phyloP scores from a whole-genome alignment of 306 rosid genomes.

The Pachyrhizus erosus region DNA sequence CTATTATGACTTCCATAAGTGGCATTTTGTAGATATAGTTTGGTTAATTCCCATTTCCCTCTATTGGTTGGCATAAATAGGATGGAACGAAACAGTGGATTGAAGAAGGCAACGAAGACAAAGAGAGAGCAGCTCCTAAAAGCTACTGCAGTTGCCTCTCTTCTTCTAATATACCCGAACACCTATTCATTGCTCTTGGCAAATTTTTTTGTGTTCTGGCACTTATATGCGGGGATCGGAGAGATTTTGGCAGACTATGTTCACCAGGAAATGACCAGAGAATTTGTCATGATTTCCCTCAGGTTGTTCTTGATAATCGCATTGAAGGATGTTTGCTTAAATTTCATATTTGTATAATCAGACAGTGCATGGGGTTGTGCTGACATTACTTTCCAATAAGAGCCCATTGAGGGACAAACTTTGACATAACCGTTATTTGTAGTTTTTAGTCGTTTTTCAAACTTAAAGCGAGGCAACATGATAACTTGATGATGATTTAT shows the following conservation, averaged over 20 bases:
- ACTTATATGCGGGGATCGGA: conserved; percentile 43
- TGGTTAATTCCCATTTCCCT: conserved; percentile 20
- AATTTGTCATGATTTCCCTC: conserved; percentile 41
- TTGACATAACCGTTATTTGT: conserved; percentile 31
- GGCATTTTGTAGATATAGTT: conserved; percentile 9
- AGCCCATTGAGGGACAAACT: conserved; percentile 39
- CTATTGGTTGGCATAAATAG: conserved; percentile 32
- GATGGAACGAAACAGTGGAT: conserved; percentile 44
- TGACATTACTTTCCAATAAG: conserved; percentile 38
- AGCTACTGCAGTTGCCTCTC: conserved; percentile 43
- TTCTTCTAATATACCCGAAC: conserved; percentile 45
- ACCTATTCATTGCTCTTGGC: conserved; percentile 45
- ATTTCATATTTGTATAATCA: conserved; percentile 45
- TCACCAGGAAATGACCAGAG: conserved; percentile 54
- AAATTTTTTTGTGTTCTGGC: conserved; percentile 48
- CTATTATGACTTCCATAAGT: not conserved
- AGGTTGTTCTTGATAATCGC: conserved; percentile 51
- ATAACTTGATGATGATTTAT: conserved; percentile 25
- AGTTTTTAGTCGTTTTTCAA: conserved; percentile 26
- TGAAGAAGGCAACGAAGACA: conserved; percentile 36
- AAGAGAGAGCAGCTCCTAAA: conserved; percentile 52
- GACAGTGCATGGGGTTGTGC: conserved; percentile 19
- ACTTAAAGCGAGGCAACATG: conserved; percentile 22
- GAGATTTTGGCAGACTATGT: conserved; percentile 53
- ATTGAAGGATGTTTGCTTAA: conserved; percentile 50